Conservation (phyloP, 495 filamentous ascomycete species). For the Aspergillus bertholletiae region DNA sequence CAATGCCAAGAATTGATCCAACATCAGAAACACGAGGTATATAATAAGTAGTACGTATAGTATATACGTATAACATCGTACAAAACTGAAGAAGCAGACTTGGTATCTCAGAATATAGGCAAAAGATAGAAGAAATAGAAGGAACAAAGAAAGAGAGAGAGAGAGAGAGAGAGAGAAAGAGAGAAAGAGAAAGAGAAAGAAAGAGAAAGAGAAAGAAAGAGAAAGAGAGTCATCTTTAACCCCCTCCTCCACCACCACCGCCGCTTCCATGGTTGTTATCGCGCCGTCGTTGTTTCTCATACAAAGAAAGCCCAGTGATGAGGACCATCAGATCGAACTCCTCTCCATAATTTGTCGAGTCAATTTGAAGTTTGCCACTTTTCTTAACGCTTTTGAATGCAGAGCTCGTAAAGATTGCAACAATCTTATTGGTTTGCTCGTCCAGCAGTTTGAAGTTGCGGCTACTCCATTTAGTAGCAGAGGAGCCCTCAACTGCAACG, state of each 20-base stretch:
- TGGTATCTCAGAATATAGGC: slow-evolving; percentile 11
- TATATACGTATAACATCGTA: too few species aligned
- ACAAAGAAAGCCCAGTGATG: slow-evolving; percentile 18
- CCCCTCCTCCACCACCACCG: slow-evolving; percentile 11
- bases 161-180: too few species aligned
- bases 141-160: too few species aligned
- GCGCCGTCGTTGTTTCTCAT: slow-evolving; percentile 19
- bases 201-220: background rate
- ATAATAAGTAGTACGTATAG: too few species aligned
- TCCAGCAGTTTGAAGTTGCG: slow-evolving; percentile 31
- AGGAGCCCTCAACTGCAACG: slow-evolving; percentile 17
- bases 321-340: slow-evolving; percentile 23
- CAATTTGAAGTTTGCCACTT: slow-evolving; percentile 21
- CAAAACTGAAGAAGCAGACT: too few species aligned
- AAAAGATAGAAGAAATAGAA: background rate
- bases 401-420: slow-evolving; percentile 28
- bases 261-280: slow-evolving; percentile 5
- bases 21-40: too few species aligned
- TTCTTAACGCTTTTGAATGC: slow-evolving; percentile 16
- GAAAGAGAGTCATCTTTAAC: background rate
- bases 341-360: slow-evolving; percentile 14
- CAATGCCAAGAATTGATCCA: too few species aligned
- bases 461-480: slow-evolving; percentile 4
- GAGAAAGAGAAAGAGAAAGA: too few species aligned
- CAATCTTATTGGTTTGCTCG: slow-evolving; percentile 18